Evolutionary conservation across 2,329 filamentous ascomycete species (phyloP), one percentile per base, ranked within the genome.

Genomic region (Venturia pyrina): DNA sequence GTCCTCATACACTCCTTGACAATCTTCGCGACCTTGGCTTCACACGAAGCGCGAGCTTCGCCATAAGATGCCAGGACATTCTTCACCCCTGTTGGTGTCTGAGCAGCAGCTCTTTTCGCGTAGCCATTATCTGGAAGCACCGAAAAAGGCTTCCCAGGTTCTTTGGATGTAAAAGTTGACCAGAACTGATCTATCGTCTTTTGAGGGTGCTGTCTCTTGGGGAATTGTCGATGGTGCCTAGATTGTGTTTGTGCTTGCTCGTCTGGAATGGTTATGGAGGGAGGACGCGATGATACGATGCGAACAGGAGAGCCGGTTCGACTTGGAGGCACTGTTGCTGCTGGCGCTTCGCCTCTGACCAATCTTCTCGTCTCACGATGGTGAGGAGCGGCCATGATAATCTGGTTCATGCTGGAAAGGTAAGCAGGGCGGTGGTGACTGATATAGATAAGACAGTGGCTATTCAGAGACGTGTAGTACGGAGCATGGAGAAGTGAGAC

Each of bases 131-230:
- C 83, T 0, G 89, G 89, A 15, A 93, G 82, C 57, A 91, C 81
- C 0, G 85, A 88, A 40, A 86, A 88, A 28, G 89, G 86, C 78
- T 90, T 90, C 19, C 89, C 89, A 0, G 89, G 89, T 34, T 82
- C 82, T 71, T 87, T 89, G 63, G 87, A 86, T 72, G 82, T 85
- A 71, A 87, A 89, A 67, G 84, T 86, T 64, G 80, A 76, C 89
- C 89, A 93, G 72, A 91, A 91, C 67, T 88, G 83, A 69, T 90
- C 84, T 66, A 93, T 84, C 34, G 80, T 82, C 66, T 85, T 82
- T 73, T 93, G 89, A 0, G 87, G 87, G 8, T 85, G 77, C 17
- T 84, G 79, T 48, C 44, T 61, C 40, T 65, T 65, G 10, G 64
- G 64, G 10, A 62, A 48, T 21, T 43, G 64, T 15, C 59, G 61